Evolutionary conservation across 495 filamentous ascomycete genomes (phyloP).

Genomic region (Cercophora sp.): DNA sequence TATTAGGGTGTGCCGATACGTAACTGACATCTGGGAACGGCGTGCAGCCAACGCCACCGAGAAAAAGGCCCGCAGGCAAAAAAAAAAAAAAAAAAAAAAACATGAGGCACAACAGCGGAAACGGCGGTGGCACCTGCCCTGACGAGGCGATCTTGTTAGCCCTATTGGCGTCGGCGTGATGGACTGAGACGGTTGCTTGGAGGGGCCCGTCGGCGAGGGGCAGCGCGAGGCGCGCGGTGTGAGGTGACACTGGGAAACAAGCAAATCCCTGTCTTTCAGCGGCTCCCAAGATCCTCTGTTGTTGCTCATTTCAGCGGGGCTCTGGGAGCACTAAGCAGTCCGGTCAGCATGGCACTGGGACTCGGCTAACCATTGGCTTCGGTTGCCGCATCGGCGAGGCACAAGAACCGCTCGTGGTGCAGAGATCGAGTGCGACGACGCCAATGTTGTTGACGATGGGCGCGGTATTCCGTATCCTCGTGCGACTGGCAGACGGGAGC

Average conservation of each 20-base stretch:
- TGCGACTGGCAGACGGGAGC: too few relatives aligned
- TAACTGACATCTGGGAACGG: too few relatives aligned
- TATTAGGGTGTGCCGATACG: too few relatives aligned
- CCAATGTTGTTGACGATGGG: too few relatives aligned
- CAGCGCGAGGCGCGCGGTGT: background rate
- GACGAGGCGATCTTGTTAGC: too few relatives aligned
- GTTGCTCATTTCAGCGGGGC: constrained; percentile 8
- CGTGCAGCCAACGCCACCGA: too few relatives aligned
- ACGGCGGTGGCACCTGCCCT: constrained; percentile 9
- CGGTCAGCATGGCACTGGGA: background rate
- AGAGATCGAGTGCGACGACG: too few relatives aligned
- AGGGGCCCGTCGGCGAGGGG: background rate
- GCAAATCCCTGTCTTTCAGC: constrained; percentile 10
- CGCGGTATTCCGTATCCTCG: too few relatives aligned
- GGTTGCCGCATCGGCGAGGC: background rate
- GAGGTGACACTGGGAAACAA: background rate
- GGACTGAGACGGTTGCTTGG: background rate
- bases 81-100: too few relatives aligned
- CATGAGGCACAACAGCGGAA: background rate
- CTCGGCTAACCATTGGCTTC: background rate
- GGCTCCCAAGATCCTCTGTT: constrained; percentile 1
- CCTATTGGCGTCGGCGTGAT: too few relatives aligned
- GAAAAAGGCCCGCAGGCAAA: too few relatives aligned
- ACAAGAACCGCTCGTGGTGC: too few relatives aligned
- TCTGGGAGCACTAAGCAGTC: background rate